Conservation (phyloP, 371 early-diverging fungal genomes). For the Nematocida ironsii region DNA sequence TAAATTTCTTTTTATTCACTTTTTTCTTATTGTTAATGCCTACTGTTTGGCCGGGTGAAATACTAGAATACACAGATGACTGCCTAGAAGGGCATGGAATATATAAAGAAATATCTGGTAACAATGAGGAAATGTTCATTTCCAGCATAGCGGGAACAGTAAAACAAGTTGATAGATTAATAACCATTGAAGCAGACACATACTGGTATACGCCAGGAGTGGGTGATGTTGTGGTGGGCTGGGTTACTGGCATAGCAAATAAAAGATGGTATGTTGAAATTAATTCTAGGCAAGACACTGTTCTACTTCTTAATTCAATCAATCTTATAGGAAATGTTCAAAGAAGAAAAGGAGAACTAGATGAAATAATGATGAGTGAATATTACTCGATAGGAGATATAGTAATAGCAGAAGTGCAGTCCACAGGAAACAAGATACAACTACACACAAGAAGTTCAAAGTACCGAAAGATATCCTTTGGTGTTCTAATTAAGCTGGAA, state of each 20-base stretch:
- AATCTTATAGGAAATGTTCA: slow-evolving; percentile 92
- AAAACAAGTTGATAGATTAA: slow-evolving; percentile 87
- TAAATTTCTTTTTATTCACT: neutral
- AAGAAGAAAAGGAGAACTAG: slow-evolving; percentile 88
- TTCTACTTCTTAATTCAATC: slow-evolving; percentile 82
- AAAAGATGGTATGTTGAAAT: slow-evolving; percentile 95
- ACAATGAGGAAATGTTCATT: slow-evolving; percentile 57
- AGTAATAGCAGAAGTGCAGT: slow-evolving; percentile 90
- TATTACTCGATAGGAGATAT: slow-evolving; percentile 90
- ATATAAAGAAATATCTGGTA: slow-evolving; percentile 72
- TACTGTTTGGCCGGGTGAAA: slow-evolving; percentile 65
- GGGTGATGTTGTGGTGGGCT: slow-evolving; percentile 94
- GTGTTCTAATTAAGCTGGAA: slow-evolving; percentile 60
- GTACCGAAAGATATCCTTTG: slow-evolving; percentile 78
- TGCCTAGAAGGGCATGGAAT: slow-evolving; percentile 86
- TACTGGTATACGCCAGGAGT: slow-evolving; percentile 80
- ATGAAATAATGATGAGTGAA: slow-evolving; percentile 92
- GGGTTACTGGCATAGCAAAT: slow-evolving; percentile 79
- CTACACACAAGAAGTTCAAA: slow-evolving; percentile 89
- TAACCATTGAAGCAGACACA: slow-evolving; percentile 79
- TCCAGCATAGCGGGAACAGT: slow-evolving; percentile 85
- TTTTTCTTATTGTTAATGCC: neutral
- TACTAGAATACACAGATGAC: slow-evolving; percentile 54
- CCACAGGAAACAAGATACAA: slow-evolving; percentile 79
- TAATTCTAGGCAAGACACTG: slow-evolving; percentile 80